Conservation (phyloP, 352 stramenopile species). For the Phytophthora quininea region DNA sequence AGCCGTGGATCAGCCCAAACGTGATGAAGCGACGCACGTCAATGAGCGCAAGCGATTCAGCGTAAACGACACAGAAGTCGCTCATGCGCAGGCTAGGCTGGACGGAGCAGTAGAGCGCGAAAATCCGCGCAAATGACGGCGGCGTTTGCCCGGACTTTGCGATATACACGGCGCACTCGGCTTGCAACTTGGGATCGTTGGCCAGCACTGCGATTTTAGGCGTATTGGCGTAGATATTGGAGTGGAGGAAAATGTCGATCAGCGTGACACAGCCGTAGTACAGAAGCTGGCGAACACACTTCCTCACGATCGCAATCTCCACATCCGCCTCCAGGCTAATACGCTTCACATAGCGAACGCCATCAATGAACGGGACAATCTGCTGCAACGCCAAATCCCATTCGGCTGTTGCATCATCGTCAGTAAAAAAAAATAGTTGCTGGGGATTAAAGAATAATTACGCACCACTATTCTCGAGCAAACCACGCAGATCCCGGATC, state of each 20-base stretch:
- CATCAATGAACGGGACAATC: constrained; percentile 92
- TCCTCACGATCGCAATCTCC: constrained; percentile 89
- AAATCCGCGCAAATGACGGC: constrained; percentile 78
- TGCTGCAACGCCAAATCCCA: constrained; percentile 89
- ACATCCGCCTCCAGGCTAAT: constrained; percentile 90
- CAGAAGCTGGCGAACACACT: constrained; percentile 84
- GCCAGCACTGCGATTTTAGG: constrained; percentile 63
- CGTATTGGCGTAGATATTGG: constrained; percentile 89
- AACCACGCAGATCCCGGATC: constrained; percentile 68
- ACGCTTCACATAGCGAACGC: constrained; percentile 90
- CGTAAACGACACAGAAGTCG: constrained; percentile 83
- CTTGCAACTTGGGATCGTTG: constrained; percentile 69
- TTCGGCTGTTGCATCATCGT: constrained; percentile 51
- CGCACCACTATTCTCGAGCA: constrained; percentile 80
- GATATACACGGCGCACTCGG: constrained; percentile 81
- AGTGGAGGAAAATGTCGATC: constrained; percentile 92
- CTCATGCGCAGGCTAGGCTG: constrained; percentile 84
- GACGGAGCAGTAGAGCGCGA: constrained; percentile 87
- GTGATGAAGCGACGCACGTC: constrained; percentile 86
- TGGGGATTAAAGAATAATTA: too few relatives aligned
- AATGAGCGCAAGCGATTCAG: constrained; percentile 68
- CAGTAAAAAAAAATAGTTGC: background rate
- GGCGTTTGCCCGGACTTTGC: constrained; percentile 65
- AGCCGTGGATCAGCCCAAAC: constrained; percentile 88
- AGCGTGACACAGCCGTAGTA: constrained; percentile 91